Evolutionary conservation across 2,329 filamentous ascomycete species (phyloP).

Genomic region (Colletotrichum viniferum): DNA sequence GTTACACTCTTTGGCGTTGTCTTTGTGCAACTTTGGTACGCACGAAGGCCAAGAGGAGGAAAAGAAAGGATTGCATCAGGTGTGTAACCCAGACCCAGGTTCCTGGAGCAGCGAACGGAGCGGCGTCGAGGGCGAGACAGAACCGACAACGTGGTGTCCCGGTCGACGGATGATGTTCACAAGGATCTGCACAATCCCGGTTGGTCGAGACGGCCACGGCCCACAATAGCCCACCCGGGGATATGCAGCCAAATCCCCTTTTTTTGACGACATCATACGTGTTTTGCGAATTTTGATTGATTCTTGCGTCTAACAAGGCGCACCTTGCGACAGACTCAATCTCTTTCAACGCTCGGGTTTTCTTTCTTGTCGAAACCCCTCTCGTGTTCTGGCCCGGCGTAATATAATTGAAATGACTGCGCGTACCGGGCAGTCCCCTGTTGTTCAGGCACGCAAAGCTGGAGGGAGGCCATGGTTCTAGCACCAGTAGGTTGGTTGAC

Average conservation of each 20-base stretch:
- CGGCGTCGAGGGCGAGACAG: background rate
- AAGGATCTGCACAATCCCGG: slow-evolving; percentile 11
- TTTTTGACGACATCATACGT: slow-evolving; percentile 12
- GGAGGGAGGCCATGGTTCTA: background rate
- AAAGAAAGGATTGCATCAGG: background rate
- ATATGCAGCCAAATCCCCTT: background rate
- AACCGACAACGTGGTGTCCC: slow-evolving; percentile 16
- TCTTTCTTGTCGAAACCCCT: background rate
- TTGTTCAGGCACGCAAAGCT: background rate
- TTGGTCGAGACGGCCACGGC: background rate
- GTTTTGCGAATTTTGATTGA: background rate
- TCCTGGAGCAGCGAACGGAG: background rate
- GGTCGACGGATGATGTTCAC: slow-evolving; percentile 19
- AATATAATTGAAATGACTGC: background rate
- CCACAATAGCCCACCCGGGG: background rate
- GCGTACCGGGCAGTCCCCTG: background rate
- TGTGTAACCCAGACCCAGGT: slow-evolving; percentile 2
- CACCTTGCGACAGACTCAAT: background rate
- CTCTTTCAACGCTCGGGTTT: background rate
- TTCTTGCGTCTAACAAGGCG: background rate
- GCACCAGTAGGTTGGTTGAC: background rate
- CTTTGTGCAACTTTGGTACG: background rate
- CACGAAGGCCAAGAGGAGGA: background rate
- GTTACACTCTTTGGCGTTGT: background rate
- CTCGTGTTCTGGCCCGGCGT: background rate